Evolutionary conservation across 1,284 basidiomycete species (phyloP), one percentile per base, ranked within the genome.

Genomic region (Leccinum cinnamomeum): DNA sequence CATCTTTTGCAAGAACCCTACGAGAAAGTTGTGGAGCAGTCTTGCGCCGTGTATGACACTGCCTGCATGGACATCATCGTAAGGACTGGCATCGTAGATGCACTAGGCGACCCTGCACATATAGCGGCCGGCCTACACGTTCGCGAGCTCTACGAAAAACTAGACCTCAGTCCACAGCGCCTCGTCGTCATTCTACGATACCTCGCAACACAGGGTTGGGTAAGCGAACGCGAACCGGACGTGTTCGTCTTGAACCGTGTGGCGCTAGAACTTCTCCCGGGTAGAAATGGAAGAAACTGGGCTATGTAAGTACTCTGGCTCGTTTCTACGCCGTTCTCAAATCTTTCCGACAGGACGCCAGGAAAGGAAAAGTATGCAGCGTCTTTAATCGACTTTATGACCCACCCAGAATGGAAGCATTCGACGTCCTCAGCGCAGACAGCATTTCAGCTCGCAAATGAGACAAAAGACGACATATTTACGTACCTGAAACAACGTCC

Each of bases 331-430:
- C 3, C 12, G 2, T 35, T 11, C 3, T 4, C 6, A n/a, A 18
- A 2, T 3, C 11, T 25, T 62, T 37, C 25, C n/a, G n/a, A 16
- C 53, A 72, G 71, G 57, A 72, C 68, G 1, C 62, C 67, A 7
- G 68, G 69, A 16, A 68, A 67, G 46, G 68, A 67, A 7, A 60
- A 60, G 30, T 56, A 69, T 20, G 68, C 70, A 18, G 60, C 57
- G 3, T 58, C 68, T 5, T 60, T 72, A 2, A 14, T 68, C 11
- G 58, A 67, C 30, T 64, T 69, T 35, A 59, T 72, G 48, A 67
- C 67, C 10, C 56, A 67, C 67, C 63, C 69, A 3, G 64, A 70
- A 41, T 72, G 71, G 71, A 67, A 63, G 37, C 67, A 70, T 56
- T 70, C 69, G 25, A 62, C 53, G 14, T 65, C 62, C 3, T 54